phyloP scores from a whole-genome alignment of 176 grass and related monocot genomes.

The Phoenix dactylifera region DNA sequence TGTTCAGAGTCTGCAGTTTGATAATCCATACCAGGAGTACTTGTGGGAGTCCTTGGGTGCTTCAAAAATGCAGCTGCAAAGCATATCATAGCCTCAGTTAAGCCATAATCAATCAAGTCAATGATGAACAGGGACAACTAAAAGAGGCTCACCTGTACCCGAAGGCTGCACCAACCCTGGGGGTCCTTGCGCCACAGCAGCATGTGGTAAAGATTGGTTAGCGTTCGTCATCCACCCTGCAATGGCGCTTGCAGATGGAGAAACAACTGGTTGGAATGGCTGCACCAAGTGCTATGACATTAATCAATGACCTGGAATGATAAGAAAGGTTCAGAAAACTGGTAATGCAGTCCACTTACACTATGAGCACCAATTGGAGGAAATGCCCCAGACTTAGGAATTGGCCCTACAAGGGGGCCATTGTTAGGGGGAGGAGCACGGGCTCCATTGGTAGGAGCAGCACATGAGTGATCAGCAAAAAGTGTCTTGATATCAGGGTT shows the following conservation, averaged over 20 bases:
- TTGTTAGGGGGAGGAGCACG: constrained; percentile 70
- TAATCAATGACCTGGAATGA: constrained; percentile 5
- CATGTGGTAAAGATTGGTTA: constrained; percentile 70
- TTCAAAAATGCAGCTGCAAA: constrained; percentile 85
- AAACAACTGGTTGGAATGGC: constrained; percentile 93
- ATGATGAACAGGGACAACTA: too few species aligned
- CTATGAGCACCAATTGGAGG: constrained; percentile 87
- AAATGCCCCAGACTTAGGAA: constrained; percentile 88
- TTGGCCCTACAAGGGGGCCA: constrained; percentile 88
- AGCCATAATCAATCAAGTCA: too few species aligned
- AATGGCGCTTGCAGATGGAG: constrained; percentile 88
- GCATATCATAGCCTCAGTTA: neutral
- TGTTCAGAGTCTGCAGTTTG: constrained; percentile 97
- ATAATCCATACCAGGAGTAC: constrained; percentile 84
- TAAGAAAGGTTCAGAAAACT: neutral
- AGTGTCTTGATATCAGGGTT: constrained; percentile 99
- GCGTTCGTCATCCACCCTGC: constrained; percentile 99
- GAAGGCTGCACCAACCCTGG: constrained; percentile 72
- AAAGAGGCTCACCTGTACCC: constrained; percentile 51
- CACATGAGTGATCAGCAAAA: constrained; percentile 95
- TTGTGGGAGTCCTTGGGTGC: constrained; percentile 77
- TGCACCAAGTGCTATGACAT: constrained; percentile 22
- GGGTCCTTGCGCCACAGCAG: constrained; percentile 74
- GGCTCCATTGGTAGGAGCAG: constrained; percentile 71
- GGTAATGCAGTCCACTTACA: constrained; percentile 29